Conservation (phyloP, 1,284 basidiomycete genomes). For the Termitomyces sp. region DNA sequence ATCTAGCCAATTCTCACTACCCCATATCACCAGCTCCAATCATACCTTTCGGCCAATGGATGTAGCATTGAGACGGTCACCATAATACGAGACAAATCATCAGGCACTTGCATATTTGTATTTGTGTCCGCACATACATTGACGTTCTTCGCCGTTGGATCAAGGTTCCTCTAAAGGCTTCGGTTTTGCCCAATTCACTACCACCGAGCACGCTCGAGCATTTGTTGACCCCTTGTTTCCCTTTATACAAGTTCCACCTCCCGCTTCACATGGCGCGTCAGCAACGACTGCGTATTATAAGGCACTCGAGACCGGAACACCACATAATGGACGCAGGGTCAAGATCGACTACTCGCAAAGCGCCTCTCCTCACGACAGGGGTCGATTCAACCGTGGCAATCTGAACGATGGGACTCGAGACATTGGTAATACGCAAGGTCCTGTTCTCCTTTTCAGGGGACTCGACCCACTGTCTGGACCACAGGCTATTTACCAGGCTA, state of each 20-base stretch:
- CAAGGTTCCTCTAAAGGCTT: constrained; percentile 88
- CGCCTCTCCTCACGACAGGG: constrained; percentile 63
- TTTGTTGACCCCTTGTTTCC: constrained; percentile 87
- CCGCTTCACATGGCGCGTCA: constrained; percentile 73
- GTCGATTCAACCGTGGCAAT: constrained; percentile 52
- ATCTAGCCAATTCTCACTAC: constrained; percentile 33
- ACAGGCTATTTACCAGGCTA: constrained; percentile 76
- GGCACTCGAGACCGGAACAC: constrained; percentile 58
- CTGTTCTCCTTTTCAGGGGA: constrained; percentile 82
- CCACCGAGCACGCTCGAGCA: constrained; percentile 74
- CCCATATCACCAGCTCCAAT: constrained; percentile 64
- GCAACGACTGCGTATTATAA: constrained; percentile 65
- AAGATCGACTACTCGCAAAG: constrained; percentile 90
- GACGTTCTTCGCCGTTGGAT: constrained; percentile 58
- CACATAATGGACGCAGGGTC: constrained; percentile 70
- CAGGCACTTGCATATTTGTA: constrained; percentile 87
- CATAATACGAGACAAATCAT: constrained; percentile 89
- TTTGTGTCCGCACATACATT: constrained; percentile 64
- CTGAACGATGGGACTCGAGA: constrained; percentile 90
- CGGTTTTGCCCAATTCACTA: constrained; percentile 89
- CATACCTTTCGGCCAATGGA: constrained; percentile 68
- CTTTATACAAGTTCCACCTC: constrained; percentile 80
- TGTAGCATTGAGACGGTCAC: constrained; percentile 80
- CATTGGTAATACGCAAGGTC: constrained; percentile 78
- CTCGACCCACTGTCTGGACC: constrained; percentile 83